Evolutionary conservation across 495 filamentous ascomycete species (phyloP), one percentile per base, ranked within the genome.

Genomic region (Acidiella bohemica): DNA sequence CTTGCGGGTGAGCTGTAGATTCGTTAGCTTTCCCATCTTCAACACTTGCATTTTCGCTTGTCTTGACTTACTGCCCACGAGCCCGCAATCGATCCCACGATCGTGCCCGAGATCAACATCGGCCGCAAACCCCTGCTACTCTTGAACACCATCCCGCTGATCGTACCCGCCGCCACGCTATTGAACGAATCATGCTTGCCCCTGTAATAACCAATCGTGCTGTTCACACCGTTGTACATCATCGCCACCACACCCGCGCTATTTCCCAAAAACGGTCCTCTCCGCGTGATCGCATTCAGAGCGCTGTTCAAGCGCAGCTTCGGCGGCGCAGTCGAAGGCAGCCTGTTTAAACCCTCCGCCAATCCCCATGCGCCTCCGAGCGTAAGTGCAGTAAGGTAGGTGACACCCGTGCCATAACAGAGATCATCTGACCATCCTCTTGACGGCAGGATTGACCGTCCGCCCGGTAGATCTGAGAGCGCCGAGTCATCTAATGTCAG

Each of bases 401-500:
- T 93, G 25, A 87, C 77, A 40, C 90, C 90, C 18, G 88, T 86
- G 53, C 92, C 92, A 57, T 97, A 97, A 63, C 90, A 96, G 35
- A 97, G 75, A 60, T 97, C 90, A 58, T 97, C 90, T 36, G 83
- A 90, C 77, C 92, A 97, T 51, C 90, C 90, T 57, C 92, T 79
- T 20, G 86, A 93, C 4, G 92, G 92, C 24, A 97, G 72, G 25
- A 83, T 78, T 11, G 86, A 84, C 42, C 80, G 80, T 28, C 74
- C 68, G 53, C 86, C 87, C 36, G 90, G 84, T n/a, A 93, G 72
- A 53, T 87, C 71, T 26, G 85, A 87, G 31, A 96, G 79, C 9
- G 78, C 71, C 18, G 84, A 80, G 53, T 96, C 90, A 67, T 96
- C 90, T 56, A 97, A 80, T 32, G 78, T 73, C 32, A 97, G 72